Percentiles rank a stretch among this genome's conserved stretches.
Conservation (phyloP, 805 yeast species). For the Schwanniomyces yamadae region DNA sequence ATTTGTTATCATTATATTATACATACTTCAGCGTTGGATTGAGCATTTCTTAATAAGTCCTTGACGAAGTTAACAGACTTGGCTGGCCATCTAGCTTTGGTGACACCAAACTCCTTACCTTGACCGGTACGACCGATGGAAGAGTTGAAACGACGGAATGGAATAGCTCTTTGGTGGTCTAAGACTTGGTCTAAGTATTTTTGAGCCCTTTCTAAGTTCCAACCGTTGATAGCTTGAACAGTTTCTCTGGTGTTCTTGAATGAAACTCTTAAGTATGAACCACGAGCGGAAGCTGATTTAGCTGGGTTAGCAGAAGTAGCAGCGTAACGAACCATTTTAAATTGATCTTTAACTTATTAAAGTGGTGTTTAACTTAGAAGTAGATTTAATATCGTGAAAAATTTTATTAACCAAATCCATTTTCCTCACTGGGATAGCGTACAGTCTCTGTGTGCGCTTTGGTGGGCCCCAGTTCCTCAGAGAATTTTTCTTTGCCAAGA, state of each 20-base stretch:
- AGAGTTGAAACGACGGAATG: constrained; percentile 96
- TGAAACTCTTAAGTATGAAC: constrained; percentile 98
- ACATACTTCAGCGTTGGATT: constrained; percentile 87
- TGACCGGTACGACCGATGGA: constrained; percentile 99
- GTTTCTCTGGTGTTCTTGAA: constrained; percentile 99
- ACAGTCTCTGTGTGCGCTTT: too few relatives aligned
- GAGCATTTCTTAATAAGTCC: constrained; percentile 95
- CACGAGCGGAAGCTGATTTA: constrained; percentile 98
- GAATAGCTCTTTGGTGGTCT: constrained; percentile 99
- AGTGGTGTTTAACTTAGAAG: constrained; percentile 1
- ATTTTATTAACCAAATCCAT: constrained; percentile 1
- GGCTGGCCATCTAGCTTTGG: constrained; percentile 99
- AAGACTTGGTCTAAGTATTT: constrained; percentile 92
- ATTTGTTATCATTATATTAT: constrained; percentile 2
- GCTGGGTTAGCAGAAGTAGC: constrained; percentile 99
- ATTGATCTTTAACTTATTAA: constrained; percentile 8
- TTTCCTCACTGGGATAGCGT: too few relatives aligned
- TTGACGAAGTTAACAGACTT: constrained; percentile 95
- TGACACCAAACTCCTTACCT: constrained; percentile 99
- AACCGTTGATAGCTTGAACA: constrained; percentile 97
- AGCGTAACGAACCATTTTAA: constrained; percentile 97
- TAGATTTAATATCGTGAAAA: constrained; percentile 2
- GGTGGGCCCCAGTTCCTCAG: too few relatives aligned
- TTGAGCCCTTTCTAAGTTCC: constrained; percentile 96
- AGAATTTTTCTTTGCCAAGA: too few relatives aligned